A percentile compares a stretch with the other conserved stretches of the same genome.
phyloP scores from a whole-genome alignment of 495 filamentous ascomycete species.

The Aspergillus campestris region DNA sequence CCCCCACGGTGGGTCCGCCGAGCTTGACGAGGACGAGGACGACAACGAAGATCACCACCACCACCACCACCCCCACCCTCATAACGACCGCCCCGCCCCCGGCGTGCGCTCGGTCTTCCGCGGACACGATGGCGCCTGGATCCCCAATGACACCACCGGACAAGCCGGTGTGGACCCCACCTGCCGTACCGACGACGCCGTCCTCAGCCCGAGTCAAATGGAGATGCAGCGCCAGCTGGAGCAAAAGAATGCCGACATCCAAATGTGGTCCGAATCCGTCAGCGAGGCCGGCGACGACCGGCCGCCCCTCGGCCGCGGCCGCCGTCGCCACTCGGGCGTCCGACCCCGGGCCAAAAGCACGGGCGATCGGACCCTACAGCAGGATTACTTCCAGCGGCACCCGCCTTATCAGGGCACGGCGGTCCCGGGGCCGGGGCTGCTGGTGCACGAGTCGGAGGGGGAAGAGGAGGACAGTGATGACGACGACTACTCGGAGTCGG shows the following conservation, averaged over 20 bases:
- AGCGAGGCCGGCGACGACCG: conserved; percentile 31
- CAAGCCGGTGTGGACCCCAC: conserved; percentile 34
- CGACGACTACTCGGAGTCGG: conserved; percentile 3
- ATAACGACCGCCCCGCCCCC: too few relatives aligned
- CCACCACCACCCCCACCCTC: not conserved
- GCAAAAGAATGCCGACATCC: conserved; percentile 39
- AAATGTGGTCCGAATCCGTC: conserved; percentile 34
- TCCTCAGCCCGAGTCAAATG: conserved; percentile 39
- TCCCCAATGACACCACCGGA: conserved; percentile 20
- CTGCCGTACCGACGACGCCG: conserved; percentile 28
- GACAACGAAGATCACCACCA: conserved; percentile 10
- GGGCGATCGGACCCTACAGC: conserved; percentile 34
- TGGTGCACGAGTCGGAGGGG: conserved; percentile 36
- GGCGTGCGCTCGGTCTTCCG: conserved; percentile 11
- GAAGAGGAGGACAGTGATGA: conserved; percentile 30
- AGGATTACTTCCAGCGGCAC: conserved; percentile 34
- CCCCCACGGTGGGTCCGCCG: conserved; percentile 22
- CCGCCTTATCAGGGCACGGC: conserved; percentile 11
- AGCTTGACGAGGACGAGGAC: conserved; percentile 22
- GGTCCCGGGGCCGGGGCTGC: conserved; percentile 39
- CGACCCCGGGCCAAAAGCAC: conserved; percentile 40
- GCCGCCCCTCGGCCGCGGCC: conserved; percentile 11
- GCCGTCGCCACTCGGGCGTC: conserved; percentile 11
- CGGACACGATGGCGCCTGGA: conserved; percentile 25
- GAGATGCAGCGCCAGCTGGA: conserved; percentile 28